Base-by-base conservation (phyloP, 1,284 basidiomycete genomes). In the Omphalotus olearius region DNA sequence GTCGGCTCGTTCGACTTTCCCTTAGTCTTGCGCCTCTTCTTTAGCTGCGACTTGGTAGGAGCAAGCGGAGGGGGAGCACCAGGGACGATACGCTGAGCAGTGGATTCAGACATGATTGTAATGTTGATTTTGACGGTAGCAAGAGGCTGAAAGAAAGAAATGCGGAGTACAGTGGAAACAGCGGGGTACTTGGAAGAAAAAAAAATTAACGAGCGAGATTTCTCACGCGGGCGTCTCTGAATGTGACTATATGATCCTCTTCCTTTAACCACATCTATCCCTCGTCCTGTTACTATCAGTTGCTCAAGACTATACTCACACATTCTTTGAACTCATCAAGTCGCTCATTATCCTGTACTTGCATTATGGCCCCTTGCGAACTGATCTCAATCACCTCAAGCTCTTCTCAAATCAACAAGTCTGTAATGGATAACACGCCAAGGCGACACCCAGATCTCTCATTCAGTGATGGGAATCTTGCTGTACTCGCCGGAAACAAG, bases 21-120 rank as follows among this genome's bases (percentile, higher is more conserved):
- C 57, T 79, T 80, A 4, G 72, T 61, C 67, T 80, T 85, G 66
- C 83, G 80, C 67, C 85, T 88, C 67, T 85, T 91, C 69, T 78
- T 82, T 7, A 55, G 41, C 46, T 82, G 78, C 1, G 78, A 70
- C 64, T 87, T 88, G 28, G 82, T 74, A 3, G 70, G 57, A 0
- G 78, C 66, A 10, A 74, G 59, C 25, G 82, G 79, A 1, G 82
- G 80, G 48, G 82, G 85, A 13, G 88, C 88, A 44, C 88, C 88
- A 16, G 88, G 88, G 45, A 91, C 75, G 55, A 83, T 63, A 53
- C 87, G 84, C 30, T 72, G 65, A 38, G 69, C 59, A 39, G 72
- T 45, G 18, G 69, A 45, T 56, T 80, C 79, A 57, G 73, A 67
- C 80, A 83, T 83, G 60, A 58, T 69, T 52, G 40, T 58, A 47